Conservation (phyloP, 306 rosid species). For the Quercus berberidifolia region DNA sequence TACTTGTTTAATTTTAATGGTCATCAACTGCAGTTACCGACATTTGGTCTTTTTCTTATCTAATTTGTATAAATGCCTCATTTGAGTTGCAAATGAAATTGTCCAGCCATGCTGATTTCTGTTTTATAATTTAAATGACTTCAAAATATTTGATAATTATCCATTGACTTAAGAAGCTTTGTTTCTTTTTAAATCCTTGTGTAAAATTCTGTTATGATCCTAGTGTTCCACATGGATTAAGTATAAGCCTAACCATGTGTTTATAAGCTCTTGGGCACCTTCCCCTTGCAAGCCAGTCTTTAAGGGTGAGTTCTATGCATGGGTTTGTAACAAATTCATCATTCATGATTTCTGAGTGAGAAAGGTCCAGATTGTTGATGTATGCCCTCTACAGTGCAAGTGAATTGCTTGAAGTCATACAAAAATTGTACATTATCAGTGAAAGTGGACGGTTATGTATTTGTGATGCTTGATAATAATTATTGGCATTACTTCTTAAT, state of each 20-base stretch:
- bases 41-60: not conserved
- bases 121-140: no score
- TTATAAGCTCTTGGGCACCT: no score
- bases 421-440: not conserved
- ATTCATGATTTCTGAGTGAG: not conserved
- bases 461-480: not conserved
- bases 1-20: not conserved
- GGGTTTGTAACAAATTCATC: no score
- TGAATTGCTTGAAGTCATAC: not conserved
- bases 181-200: no score
- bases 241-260: no score
- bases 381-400: not conserved
- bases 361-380: not conserved
- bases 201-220: no score
- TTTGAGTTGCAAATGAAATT: not conserved
- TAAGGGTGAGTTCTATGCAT: no score
- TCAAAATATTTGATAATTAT: no score
- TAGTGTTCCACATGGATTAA: no score
- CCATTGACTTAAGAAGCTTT: no score
- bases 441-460: not conserved
- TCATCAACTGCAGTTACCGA: not conserved
- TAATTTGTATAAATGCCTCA: not conserved
- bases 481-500: not conserved
- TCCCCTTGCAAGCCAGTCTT: no score
- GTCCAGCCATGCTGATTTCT: not conserved